These are phyloP conservation scores for Phyllosticta citriasiana DNA, from an alignment of 2,329 filamentous ascomycete genomes.

Conservation along the genomic window DNA sequence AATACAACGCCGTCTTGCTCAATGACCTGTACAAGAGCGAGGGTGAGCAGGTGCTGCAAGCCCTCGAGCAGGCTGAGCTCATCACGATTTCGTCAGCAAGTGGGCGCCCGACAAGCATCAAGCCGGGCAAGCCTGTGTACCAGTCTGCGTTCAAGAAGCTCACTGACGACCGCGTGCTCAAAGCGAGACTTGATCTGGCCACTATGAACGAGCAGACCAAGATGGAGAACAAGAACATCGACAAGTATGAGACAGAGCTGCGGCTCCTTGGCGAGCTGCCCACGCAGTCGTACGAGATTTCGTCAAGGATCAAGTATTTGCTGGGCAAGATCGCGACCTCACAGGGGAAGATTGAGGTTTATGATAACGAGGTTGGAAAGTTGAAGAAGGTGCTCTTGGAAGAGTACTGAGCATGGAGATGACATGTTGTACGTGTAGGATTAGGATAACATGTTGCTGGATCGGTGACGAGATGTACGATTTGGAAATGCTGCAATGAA, in stretches of 20 bases:
- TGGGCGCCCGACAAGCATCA: conserved; percentile 69
- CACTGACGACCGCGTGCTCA: conserved; percentile 60
- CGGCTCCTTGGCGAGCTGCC: conserved; percentile 59
- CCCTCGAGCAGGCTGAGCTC: conserved; percentile 75
- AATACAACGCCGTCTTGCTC: conserved; percentile 79
- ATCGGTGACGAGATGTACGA: not conserved
- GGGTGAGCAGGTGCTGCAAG: conserved; percentile 67
- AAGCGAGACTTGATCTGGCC: conserved; percentile 57
- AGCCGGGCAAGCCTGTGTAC: conserved; percentile 77
- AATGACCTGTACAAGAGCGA: conserved; percentile 62
- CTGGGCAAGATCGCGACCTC: conserved; percentile 61
- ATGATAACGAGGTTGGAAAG: conserved; percentile 59
- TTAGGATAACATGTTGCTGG: not conserved
- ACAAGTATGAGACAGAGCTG: conserved; percentile 71
- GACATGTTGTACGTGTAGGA: not conserved
- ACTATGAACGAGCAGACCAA: conserved; percentile 59
- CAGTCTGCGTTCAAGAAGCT: conserved; percentile 70
- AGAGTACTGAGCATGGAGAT: conserved; percentile 33
- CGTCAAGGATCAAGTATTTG: conserved; percentile 59
- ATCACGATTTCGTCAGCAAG: conserved; percentile 65
- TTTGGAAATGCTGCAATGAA: not conserved
- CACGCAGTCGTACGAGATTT: conserved; percentile 56
- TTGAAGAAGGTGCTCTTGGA: conserved; percentile 61
- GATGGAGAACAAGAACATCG: conserved; percentile 63
- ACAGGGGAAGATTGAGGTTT: conserved; percentile 63